These are phyloP conservation scores for Acacia confusa DNA, from an alignment of 306 rosid genomes.

Conservation along the genomic window DNA sequence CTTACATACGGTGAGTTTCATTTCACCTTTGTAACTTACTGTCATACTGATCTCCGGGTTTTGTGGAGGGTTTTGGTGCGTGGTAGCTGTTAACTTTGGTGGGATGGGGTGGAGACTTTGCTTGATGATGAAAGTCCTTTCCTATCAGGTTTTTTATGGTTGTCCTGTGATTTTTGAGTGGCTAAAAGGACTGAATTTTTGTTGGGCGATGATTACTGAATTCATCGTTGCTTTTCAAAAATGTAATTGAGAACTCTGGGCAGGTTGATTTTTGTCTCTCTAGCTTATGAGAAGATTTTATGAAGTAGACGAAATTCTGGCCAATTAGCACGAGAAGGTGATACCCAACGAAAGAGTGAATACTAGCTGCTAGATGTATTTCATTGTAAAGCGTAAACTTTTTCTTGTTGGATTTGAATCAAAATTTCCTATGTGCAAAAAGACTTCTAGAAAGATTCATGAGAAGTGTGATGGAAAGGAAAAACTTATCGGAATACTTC, in stretches of 20 bases:
- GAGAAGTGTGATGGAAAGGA: slow-evolving; percentile 1
- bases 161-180: background rate
- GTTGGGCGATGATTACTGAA: background rate
- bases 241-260: background rate
- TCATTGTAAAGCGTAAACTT: slow-evolving; percentile 11
- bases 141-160: background rate
- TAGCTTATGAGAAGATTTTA: background rate
- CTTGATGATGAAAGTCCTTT: background rate
- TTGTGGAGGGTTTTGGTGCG: background rate
- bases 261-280: background rate
- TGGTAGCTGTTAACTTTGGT: background rate
- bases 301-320: background rate
- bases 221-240: background rate
- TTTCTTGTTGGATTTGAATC: slow-evolving; percentile 21
- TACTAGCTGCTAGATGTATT: background rate
- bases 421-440: slow-evolving; percentile 2
- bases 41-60: slow-evolving; percentile 2
- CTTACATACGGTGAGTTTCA: slow-evolving; percentile 64
- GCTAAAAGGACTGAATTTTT: background rate
- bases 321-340: background rate
- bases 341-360: background rate
- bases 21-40: background rate
- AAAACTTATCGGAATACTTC: background rate
- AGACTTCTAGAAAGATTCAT: background rate
- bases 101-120: background rate